Evolutionary conservation across 805 yeast species (phyloP), one percentile per base, ranked within the genome.

Genomic region (Yamadazyma paraphyllophila): DNA sequence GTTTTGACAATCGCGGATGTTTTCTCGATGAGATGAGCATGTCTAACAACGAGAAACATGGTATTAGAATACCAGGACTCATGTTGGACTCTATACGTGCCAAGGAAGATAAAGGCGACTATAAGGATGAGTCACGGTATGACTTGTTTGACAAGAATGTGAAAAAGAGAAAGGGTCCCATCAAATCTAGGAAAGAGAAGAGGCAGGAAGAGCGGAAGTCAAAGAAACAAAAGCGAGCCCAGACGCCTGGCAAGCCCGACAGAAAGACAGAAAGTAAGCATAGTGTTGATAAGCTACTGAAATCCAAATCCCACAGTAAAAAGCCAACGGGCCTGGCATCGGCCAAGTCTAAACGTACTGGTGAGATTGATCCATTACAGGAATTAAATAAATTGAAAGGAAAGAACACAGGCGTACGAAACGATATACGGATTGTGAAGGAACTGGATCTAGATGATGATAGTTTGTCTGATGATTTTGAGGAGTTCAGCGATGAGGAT

Each of bases 61-160:
- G 71, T n/a, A 80, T 80, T 43, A 69, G 80, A 47, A 63, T 81
- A 16, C 86, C 86, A 1, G 83, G 82, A 1, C 54, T 62, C 30
- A 58, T 81, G 13, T 57, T 81, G 38, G 84, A 82, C 50, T 79
- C 78, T 59, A 67, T 81, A 44, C 56, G 64, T 31, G 44, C 50
- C 16, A 66, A 60, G 32, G 67, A 76, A 59, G 73, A 66, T n/a
- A 61, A 57, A 17, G 77, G 78, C 15, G 77, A 69, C 26, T 69
- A 67, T 34, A 66, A 70, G 31, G 75, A 72, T 48, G 71, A 66
- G 46, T 27, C 39, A 8, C 29, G 47, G 26, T 46, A 29, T 31
- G 37, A 38, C 20, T 25, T 14, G 4, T 29, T 31, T n/a, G 36
- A 27, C 24, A 42, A 45, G 27, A 48, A 41, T 31, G 37, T 41